Evolutionary conservation across 345 rosid genomes (phyloP).

Genomic region (Citrus cavaleriei): DNA sequence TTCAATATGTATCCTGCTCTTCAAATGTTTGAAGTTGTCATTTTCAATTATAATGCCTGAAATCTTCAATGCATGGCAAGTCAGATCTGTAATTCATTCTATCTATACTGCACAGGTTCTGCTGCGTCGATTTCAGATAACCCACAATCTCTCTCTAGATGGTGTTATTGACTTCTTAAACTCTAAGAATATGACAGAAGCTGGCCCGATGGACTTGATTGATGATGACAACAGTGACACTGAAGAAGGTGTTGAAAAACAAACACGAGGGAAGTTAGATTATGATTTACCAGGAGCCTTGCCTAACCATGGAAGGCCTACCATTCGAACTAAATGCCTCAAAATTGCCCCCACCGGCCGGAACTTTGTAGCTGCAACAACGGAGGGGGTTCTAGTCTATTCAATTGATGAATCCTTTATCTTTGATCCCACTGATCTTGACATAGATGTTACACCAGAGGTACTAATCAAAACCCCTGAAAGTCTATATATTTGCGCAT

Average conservation of each 20-base stretch:
- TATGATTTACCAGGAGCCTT: slow-evolving; percentile 86
- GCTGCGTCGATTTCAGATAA: slow-evolving; percentile 77
- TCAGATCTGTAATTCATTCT: background rate
- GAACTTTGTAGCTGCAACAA: slow-evolving; percentile 90
- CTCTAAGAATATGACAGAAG: slow-evolving; percentile 96
- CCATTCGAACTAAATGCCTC: slow-evolving; percentile 73
- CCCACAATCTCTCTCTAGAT: slow-evolving; percentile 80
- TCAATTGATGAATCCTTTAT: slow-evolving; percentile 88
- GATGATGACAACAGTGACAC: slow-evolving; percentile 78
- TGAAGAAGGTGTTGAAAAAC: slow-evolving; percentile 83
- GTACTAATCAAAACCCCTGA: slow-evolving; percentile 30
- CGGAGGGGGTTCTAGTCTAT: slow-evolving; percentile 88
- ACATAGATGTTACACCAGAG: slow-evolving; percentile 95
- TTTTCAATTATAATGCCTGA: background rate
- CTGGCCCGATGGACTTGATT: slow-evolving; percentile 90
- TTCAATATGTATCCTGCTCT: background rate
- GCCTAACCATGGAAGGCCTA: slow-evolving; percentile 79
- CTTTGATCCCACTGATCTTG: slow-evolving; percentile 97
- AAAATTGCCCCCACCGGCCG: slow-evolving; percentile 95
- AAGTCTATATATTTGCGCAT: background rate
- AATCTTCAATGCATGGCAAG: background rate
- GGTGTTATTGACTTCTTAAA: slow-evolving; percentile 91
- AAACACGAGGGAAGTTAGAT: slow-evolving; percentile 67
- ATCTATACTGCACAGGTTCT: slow-evolving; percentile 50
- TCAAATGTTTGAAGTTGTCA: background rate